phyloP scores from a whole-genome alignment of 371 early-diverging fungal genomes.

The Funneliformis caledonium region DNA sequence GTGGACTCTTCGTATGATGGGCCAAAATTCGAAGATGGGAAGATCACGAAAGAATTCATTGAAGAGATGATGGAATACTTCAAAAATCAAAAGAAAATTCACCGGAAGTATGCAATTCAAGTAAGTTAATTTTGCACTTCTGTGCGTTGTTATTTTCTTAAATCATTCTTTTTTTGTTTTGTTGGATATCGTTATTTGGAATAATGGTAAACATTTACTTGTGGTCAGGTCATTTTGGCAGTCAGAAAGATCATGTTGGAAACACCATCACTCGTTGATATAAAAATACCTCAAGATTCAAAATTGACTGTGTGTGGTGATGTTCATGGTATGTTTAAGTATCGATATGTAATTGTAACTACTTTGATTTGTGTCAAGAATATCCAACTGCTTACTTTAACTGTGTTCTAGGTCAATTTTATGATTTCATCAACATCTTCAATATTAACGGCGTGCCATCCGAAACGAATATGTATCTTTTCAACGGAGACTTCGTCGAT shows the following conservation, averaged over 20 bases:
- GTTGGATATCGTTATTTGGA: not conserved
- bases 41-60: constrained; percentile 80
- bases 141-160: not conserved
- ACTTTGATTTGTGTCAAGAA: not conserved
- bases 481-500: constrained; percentile 99
- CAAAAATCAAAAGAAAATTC: constrained; percentile 89
- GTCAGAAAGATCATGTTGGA: constrained; percentile 72
- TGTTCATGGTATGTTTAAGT: constrained; percentile 77
- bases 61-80: constrained; percentile 77
- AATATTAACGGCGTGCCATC: constrained; percentile 89
- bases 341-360: not conserved
- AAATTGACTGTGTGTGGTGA: constrained; percentile 97
- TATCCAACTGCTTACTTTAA: not conserved
- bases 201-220: constrained; percentile 7
- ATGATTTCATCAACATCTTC: constrained; percentile 95
- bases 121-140: constrained; percentile 43
- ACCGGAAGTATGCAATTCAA: constrained; percentile 84
- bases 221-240: constrained; percentile 71
- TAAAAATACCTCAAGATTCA: constrained; percentile 73
- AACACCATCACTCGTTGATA: constrained; percentile 82
- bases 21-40: constrained; percentile 61
- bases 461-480: constrained; percentile 81
- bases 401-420: constrained; percentile 81
- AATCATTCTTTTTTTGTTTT: not conserved
- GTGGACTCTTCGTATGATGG: constrained; percentile 79